These are phyloP conservation scores for Wickerhamiella lipophila DNA, from an alignment of 805 yeast species.

Conservation along the genomic window DNA sequence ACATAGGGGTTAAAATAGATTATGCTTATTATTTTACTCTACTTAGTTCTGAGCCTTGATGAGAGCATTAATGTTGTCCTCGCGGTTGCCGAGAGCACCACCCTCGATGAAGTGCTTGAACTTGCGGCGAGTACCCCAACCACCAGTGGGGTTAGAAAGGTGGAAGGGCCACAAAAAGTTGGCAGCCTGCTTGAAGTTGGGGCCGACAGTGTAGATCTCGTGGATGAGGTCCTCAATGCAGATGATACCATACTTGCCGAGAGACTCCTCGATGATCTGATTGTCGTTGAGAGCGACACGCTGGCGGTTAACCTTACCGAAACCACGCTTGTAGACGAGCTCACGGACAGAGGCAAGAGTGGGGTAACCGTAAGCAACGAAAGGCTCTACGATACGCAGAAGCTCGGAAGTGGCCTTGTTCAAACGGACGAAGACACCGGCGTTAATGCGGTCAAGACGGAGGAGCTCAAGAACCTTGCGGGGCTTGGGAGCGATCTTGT, in stretches of 20 bases:
- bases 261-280: slow-evolving; percentile 71
- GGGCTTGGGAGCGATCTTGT: slow-evolving; percentile 98
- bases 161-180: slow-evolving; percentile 98
- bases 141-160: slow-evolving; percentile 93
- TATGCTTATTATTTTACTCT: slow-evolving; percentile 9
- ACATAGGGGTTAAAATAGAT: slow-evolving; percentile 5
- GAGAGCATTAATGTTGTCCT: slow-evolving; percentile 86
- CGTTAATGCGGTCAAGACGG: slow-evolving; percentile 86
- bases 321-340: slow-evolving; percentile 94
- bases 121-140: slow-evolving; percentile 95
- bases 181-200: slow-evolving; percentile 97
- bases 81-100: slow-evolving; percentile 98
- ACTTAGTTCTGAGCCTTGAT: slow-evolving; percentile 84
- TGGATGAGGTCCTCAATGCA: slow-evolving; percentile 90
- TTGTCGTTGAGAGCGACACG: slow-evolving; percentile 84
- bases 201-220: slow-evolving; percentile 93
- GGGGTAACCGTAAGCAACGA: slow-evolving; percentile 97
- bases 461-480: slow-evolving; percentile 89
- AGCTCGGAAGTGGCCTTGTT: slow-evolving; percentile 93
- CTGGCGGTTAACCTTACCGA: slow-evolving; percentile 94
- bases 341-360: slow-evolving; percentile 81
- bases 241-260: slow-evolving; percentile 86
- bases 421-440: slow-evolving; percentile 88
- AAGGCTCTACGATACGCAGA: slow-evolving; percentile 88
- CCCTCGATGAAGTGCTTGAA: slow-evolving; percentile 95